A percentile compares a stretch with the other conserved stretches of the same genome.
phyloP scores from a whole-genome alignment of 2,329 filamentous ascomycete genomes.

The Mycocentrospora acerina region DNA sequence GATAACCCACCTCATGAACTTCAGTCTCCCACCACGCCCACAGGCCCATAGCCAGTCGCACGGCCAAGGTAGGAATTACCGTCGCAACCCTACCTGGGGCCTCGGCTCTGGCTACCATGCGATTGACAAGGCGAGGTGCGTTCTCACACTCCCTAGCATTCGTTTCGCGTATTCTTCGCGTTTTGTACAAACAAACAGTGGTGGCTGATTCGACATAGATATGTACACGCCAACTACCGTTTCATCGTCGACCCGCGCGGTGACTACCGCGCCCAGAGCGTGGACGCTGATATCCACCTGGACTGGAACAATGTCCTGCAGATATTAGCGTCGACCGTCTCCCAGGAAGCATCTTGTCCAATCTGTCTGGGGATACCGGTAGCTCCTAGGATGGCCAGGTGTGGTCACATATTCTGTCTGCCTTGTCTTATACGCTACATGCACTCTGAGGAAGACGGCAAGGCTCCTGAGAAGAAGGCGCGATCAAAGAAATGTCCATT shows the following conservation, averaged over 20 bases:
- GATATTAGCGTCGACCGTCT: conserved; percentile 85
- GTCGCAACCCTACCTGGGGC: conserved; percentile 78
- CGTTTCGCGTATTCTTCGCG: background rate
- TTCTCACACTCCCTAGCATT: background rate
- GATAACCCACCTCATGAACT: conserved; percentile 95
- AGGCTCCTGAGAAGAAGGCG: conserved; percentile 65
- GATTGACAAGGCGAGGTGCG: conserved; percentile 81
- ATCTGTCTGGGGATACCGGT: conserved; percentile 93
- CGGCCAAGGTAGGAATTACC: conserved; percentile 55
- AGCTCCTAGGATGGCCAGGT: conserved; percentile 93
- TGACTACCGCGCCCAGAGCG: conserved; percentile 76
- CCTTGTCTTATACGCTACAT: conserved; percentile 94
- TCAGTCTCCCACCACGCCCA: conserved; percentile 75
- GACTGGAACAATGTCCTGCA: conserved; percentile 92
- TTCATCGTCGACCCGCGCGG: conserved; percentile 87
- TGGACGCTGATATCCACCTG: conserved; percentile 83
- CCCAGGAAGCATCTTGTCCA: conserved; percentile 84
- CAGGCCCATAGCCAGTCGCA: conserved; percentile 58
- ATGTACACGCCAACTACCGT: conserved; percentile 94
- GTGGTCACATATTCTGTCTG: conserved; percentile 95
- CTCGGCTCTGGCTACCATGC: conserved; percentile 87
- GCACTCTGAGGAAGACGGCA: conserved; percentile 72
- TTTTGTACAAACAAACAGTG: too few relatives aligned
- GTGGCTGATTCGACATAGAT: conserved; percentile 50
- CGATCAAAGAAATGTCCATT: conserved; percentile 96